phyloP scores from a whole-genome alignment of 2,329 filamentous ascomycete genomes.

The Aureobasidium lini region DNA sequence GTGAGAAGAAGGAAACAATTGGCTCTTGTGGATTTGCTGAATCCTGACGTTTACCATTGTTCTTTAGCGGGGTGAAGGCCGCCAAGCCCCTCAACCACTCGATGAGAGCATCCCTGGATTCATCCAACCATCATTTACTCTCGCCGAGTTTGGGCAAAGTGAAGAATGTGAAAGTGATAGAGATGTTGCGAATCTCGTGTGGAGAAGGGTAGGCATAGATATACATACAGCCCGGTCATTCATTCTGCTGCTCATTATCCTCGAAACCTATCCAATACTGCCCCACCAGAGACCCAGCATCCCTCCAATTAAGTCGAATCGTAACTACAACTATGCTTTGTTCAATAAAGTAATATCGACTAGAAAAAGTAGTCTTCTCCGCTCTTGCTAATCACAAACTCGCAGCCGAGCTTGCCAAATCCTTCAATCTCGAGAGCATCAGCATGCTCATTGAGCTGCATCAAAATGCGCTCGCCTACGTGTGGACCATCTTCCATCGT shows the following conservation, averaged over 20 bases:
- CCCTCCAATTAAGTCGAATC: not conserved
- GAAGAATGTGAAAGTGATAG: no score
- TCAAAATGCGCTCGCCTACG: conserved; percentile 59
- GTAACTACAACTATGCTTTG: not conserved
- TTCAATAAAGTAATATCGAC: not conserved
- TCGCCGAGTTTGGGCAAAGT: no score
- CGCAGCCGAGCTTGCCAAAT: conserved; percentile 59
- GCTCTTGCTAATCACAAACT: conserved; percentile 63
- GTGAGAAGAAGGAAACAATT: not conserved
- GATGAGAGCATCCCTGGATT: not conserved
- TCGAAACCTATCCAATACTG: no score
- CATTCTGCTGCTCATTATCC: not conserved
- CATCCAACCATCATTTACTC: no score
- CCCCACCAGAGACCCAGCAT: no score
- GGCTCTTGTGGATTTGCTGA: not conserved
- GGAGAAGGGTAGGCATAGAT: no score
- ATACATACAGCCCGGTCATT: no score
- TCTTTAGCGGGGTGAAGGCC: not conserved
- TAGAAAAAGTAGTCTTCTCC: conserved; percentile 53
- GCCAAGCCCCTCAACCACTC: conserved; percentile 2
- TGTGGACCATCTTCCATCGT: conserved; percentile 62
- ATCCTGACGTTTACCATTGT: conserved; percentile 6
- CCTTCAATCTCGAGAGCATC: conserved; percentile 36
- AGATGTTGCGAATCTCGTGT: no score
- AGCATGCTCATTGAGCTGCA: conserved; percentile 62